Evolutionary conservation across 23 red algal species (phyloP), one percentile per base, ranked within the genome.

Genomic region (Gracilaria caudata): DNA sequence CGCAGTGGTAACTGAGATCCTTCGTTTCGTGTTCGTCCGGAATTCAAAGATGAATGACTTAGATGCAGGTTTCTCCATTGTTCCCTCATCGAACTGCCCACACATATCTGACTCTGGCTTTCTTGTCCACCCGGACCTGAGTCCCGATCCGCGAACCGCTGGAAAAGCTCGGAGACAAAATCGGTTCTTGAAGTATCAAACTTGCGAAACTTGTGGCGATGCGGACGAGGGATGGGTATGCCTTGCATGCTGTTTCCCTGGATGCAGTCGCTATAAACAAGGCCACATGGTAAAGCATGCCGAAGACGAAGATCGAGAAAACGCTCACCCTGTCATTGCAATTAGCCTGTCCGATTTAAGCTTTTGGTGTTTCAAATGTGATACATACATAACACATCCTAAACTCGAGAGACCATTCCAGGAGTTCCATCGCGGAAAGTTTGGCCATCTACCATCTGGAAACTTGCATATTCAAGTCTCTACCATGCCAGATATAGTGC

Each of bases 331-430:
- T 41, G 68, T 87, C 20, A 63, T 87, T 63, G 83, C 65, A 7
- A 59, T 87, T 19, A 75, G 83, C 30, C 39, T 87, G 51, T 64
- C 83, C 19, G 83, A 87, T n/a, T 49, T 87, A 20, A 87, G 83
- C 51, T 43, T 78, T 17, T 87, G 83, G 83, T 87, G 83, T 53
- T 87, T 87, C 58, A 49, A n/a, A 21, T 87, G 83, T 57, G 83
- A 87, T 20, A 66, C 72, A 17, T 87, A 87, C 68, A 57, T 87
- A 17, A 87, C 83, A 16, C 83, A 87, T 64, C 65, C 83, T 17
- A 87, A 87, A 41, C 65, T 87, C 14, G 83, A 87, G 56, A 34
- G 14, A 0, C 45, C 65, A 33, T 87, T 87, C 46, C 83, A 66
- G 7, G 83, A 76, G 68, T 75, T 87, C 17, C 83, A 87, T 87